Base-by-base conservation (phyloP, 139 green algal species). In the Chlorella sp. region DNA sequence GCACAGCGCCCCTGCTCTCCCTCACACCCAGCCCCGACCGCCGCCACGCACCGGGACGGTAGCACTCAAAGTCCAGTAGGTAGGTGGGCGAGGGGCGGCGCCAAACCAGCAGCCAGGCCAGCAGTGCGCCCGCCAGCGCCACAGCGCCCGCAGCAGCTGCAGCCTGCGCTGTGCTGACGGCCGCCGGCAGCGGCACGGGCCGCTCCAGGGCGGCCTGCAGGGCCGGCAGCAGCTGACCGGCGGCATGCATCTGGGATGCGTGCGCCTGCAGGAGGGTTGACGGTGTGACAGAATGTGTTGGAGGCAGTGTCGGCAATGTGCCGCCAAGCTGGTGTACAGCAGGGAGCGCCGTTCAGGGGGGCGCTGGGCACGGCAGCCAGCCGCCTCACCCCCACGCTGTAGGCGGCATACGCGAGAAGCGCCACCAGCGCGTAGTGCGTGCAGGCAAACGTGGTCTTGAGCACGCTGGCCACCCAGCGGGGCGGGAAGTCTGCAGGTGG, bases 31-130 rank as follows among this genome's bases (percentile, higher is more conserved):
- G 67, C 69, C 16, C 36, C 69, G 5, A 34, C 13, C 70, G 21
- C 34, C 88, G 69, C 51, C 92, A 74, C 39, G 86, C 85, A 30
- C 79, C 86, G 1, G 91, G 90, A 65, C 84, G 84, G 81, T 88
- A 96, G 87, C 89, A 94, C 55, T 87, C 89, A 87, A 97, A 96
- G 63, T 98, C 95, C 17, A 98, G 85, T 39, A 98, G 86, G 76
- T 95, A 96, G 13, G 95, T 86, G 16, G 78, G 62, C 15, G 38
- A 39, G 62, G 9, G n/a, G 78, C 78, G 38, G 16, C 55, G 51
- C 62, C 26, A 41, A 34, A 60, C 34, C 62, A 38, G 47, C 70
- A 32, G 39, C 62, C 18, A 39, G 38, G 39, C 62, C 39, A 69
- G 55, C 62, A 17, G 38, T 0, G 28, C 78, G 28, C 28, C 38